Evolutionary conservation across 805 yeast genomes (phyloP).

Genomic region (Saturnispora dispora): DNA sequence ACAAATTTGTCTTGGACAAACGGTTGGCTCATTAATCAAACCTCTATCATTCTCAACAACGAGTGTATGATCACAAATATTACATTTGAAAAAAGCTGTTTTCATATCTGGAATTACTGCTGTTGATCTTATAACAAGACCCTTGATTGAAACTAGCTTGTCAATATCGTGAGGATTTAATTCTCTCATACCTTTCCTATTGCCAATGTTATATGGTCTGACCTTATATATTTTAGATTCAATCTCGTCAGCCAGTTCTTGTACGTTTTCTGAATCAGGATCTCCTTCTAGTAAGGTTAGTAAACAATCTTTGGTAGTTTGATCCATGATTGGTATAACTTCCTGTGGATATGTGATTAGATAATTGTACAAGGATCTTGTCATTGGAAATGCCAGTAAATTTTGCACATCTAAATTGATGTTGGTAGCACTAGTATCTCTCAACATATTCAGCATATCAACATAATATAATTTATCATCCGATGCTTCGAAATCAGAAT

Average conservation of each 20-base stretch:
- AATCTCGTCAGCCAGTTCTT: conserved; percentile 45
- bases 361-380: conserved; percentile 76
- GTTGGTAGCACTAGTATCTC: conserved; percentile 69
- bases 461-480: conserved; percentile 73
- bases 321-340: conserved; percentile 96
- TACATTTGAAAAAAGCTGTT: conserved; percentile 91
- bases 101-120: conserved; percentile 97
- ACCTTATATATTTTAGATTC: conserved; percentile 79
- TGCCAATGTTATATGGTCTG: conserved; percentile 77
- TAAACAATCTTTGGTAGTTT: conserved; percentile 83
- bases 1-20: conserved; percentile 87
- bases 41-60: conserved; percentile 94
- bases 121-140: conserved; percentile 80
- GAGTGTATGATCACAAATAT: conserved; percentile 86
- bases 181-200: conserved; percentile 78
- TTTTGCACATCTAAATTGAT: conserved; percentile 79
- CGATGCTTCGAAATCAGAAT: conserved; percentile 31
- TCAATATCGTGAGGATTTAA: conserved; percentile 92
- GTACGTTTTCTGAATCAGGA: conserved; percentile 12
- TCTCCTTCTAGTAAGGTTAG: conserved; percentile 57
- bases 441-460: conserved; percentile 63
- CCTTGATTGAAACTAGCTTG: conserved; percentile 83
- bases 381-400: conserved; percentile 62
- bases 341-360: conserved; percentile 92
- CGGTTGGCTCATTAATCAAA: conserved; percentile 82